phyloP scores from a whole-genome alignment of 352 stramenopile genomes.

The Plasmopara viticola region DNA sequence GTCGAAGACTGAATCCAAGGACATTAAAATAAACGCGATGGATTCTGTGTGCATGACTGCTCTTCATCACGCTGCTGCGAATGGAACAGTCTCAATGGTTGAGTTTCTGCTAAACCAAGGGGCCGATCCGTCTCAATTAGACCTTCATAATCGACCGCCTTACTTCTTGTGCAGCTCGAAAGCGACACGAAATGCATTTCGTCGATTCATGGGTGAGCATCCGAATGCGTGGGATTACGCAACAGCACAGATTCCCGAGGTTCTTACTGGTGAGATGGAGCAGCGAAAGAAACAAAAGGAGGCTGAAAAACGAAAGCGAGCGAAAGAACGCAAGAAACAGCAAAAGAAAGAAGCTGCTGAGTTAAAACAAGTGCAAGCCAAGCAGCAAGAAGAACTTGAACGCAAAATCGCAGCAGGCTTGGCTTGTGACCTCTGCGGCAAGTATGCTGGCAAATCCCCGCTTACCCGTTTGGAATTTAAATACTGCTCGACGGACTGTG shows the following conservation, averaged over 20 bases:
- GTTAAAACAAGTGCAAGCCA: slow-evolving; percentile 62
- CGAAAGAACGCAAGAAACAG: slow-evolving; percentile 89
- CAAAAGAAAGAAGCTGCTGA: slow-evolving; percentile 71
- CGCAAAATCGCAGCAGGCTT: slow-evolving; percentile 70
- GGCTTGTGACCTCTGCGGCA: slow-evolving; percentile 73
- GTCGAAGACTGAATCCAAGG: slow-evolving; percentile 9
- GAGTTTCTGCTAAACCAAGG: slow-evolving; percentile 73
- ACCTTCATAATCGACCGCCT: slow-evolving; percentile 70
- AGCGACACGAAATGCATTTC: slow-evolving; percentile 88
- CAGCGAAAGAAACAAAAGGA: slow-evolving; percentile 82
- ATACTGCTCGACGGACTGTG: slow-evolving; percentile 92
- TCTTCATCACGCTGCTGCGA: slow-evolving; percentile 60
- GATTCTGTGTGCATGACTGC: slow-evolving; percentile 72
- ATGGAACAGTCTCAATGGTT: slow-evolving; percentile 38
- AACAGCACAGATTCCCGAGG: slow-evolving; percentile 62
- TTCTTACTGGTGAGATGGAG: slow-evolving; percentile 74
- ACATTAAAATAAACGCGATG: slow-evolving; percentile 43
- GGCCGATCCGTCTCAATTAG: slow-evolving; percentile 80
- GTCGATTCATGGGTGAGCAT: slow-evolving; percentile 76
- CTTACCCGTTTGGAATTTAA: slow-evolving; percentile 89
- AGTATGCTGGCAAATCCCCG: slow-evolving; percentile 80
- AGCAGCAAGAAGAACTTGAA: slow-evolving; percentile 48
- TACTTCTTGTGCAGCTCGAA: slow-evolving; percentile 89
- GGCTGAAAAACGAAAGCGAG: slow-evolving; percentile 83
- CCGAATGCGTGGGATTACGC: slow-evolving; percentile 79